Evolutionary conservation across 192 early-diverging fungal genomes (phyloP).

Genomic region (Linnemannia elongata): DNA sequence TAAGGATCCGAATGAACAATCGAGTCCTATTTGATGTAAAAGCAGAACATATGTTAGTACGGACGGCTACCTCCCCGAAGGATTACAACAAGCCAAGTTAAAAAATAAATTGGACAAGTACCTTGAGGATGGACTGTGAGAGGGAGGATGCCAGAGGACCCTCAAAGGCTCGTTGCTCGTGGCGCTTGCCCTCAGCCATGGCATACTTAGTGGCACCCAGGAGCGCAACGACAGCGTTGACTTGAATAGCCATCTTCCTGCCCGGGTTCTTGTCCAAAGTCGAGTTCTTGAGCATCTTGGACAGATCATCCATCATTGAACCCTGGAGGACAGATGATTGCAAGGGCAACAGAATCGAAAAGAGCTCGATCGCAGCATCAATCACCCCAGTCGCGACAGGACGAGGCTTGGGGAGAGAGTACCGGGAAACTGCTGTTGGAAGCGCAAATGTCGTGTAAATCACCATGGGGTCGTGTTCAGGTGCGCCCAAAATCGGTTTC

Average conservation of each 20-base stretch:
- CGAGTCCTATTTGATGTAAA: constrained; percentile 64
- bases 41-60: not conserved
- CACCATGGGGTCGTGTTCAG: constrained; percentile 74
- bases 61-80: not conserved
- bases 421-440: constrained; percentile 29
- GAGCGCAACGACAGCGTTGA: constrained; percentile 83
- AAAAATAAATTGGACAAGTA: constrained; percentile 33
- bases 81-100: constrained; percentile 18
- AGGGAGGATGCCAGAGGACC: constrained; percentile 33
- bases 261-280: constrained; percentile 78
- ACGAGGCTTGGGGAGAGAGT: constrained; percentile 61
- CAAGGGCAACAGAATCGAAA: constrained; percentile 79
- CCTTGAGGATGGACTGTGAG: constrained; percentile 60
- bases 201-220: constrained; percentile 78
- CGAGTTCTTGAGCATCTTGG: constrained; percentile 70
- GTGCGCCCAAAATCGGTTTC: constrained; percentile 66
- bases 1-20: constrained; percentile 77
- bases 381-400: constrained; percentile 71
- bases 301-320: constrained; percentile 80
- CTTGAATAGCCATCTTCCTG: constrained; percentile 81
- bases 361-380: constrained; percentile 86
- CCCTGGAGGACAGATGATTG: constrained; percentile 82
- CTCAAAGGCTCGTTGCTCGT: constrained; percentile 39
- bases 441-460: constrained; percentile 62
- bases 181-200: constrained; percentile 59